Evolutionary conservation across 495 filamentous ascomycete species (phyloP).

Genomic region (Staphylotrichum tortipilum): DNA sequence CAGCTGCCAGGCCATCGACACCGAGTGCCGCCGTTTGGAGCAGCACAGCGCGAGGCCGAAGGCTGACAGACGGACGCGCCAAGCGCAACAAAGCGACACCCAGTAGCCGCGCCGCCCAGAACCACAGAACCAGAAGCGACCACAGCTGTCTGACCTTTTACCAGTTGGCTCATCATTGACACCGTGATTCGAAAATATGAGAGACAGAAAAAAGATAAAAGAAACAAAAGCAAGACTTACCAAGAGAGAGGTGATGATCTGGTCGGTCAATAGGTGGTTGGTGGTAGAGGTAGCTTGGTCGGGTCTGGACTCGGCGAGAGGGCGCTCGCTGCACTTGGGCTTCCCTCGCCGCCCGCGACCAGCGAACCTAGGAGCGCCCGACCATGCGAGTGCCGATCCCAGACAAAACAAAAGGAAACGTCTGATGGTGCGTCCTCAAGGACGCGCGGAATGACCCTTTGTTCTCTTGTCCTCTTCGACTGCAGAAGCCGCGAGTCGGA

Average conservation of each 20-base stretch:
- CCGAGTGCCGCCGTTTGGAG: conserved; percentile 16
- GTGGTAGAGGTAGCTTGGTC: too few relatives aligned
- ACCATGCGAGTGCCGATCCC: neutral
- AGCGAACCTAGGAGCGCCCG: neutral
- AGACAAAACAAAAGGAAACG: neutral
- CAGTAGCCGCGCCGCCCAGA: conserved; percentile 29
- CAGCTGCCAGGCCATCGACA: conserved; percentile 7
- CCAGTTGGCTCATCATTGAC: conserved; percentile 52
- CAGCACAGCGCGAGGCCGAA: conserved; percentile 9
- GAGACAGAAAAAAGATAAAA: too few relatives aligned
- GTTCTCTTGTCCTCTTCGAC: neutral
- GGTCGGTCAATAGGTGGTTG: too few relatives aligned
- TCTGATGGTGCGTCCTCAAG: neutral
- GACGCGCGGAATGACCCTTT: neutral
- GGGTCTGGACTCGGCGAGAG: neutral
- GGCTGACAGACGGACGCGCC: conserved; percentile 21
- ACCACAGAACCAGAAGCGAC: conserved; percentile 31
- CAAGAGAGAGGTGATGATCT: too few relatives aligned
- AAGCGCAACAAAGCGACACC: too few relatives aligned
- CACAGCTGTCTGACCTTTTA: conserved; percentile 53
- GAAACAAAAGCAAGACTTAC: too few relatives aligned
- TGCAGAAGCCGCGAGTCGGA: neutral
- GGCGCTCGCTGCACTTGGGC: neutral
- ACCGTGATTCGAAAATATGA: neutral
- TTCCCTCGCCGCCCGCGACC: neutral